Percentiles rank a stretch among this genome's conserved stretches.
phyloP scores from a whole-genome alignment of 2,329 filamentous ascomycete genomes.

The Ploettnerulaceae sp. region DNA sequence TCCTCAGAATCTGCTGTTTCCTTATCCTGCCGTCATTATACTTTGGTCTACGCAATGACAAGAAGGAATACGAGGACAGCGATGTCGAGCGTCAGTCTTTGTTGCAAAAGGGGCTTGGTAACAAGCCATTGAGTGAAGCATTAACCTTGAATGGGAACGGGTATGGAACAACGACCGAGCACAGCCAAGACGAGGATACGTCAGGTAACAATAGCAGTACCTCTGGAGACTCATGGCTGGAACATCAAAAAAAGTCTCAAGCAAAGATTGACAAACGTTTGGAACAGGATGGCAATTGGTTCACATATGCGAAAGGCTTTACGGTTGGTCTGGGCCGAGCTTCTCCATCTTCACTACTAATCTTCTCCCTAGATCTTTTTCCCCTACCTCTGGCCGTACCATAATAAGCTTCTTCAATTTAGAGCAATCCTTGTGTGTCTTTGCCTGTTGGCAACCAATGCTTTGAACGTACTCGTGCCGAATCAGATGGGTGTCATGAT shows the following conservation, averaged over 20 bases:
- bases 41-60: conserved; percentile 26
- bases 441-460: conserved; percentile 65
- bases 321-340: conserved; percentile 38
- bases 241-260: conserved; percentile 47
- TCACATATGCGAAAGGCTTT: conserved; percentile 71
- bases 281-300: conserved; percentile 71
- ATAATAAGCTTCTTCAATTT: conserved; percentile 60
- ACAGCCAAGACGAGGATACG: conserved; percentile 19
- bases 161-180: conserved; percentile 27
- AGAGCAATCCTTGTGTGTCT: conserved; percentile 61
- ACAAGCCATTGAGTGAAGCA: conserved; percentile 28
- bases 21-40: conserved; percentile 36
- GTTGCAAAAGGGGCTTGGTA: conserved; percentile 41
- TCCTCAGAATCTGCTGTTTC: conserved; percentile 31
- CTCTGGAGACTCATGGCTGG: conserved; percentile 51
- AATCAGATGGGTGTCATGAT: conserved; percentile 76
- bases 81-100: conserved; percentile 58
- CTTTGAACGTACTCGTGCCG: conserved; percentile 72
- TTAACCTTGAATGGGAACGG: conserved; percentile 22
- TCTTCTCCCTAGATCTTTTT: conserved; percentile 55
- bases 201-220: conserved; percentile 31
- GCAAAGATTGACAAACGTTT: conserved; percentile 63
- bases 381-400: conserved; percentile 73
- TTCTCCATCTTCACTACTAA: background rate
- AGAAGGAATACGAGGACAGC: conserved; percentile 32